Base-by-base conservation (phyloP, 2,329 filamentous ascomycete species). In the Aspergillus ochraceus region DNA sequence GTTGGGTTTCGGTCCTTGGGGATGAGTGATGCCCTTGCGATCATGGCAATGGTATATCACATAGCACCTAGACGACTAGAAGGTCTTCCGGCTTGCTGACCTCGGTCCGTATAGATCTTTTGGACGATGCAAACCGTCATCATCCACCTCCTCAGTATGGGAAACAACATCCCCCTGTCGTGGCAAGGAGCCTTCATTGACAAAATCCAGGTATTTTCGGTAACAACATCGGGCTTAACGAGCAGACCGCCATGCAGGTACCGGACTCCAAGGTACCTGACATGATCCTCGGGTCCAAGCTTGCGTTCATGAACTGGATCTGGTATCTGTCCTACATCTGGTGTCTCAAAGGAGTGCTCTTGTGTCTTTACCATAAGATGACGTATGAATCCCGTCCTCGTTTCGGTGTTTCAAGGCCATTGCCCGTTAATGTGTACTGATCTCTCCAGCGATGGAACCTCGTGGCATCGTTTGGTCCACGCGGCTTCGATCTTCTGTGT, bases 281-380 rank as follows among this genome's bases (percentile, higher is more conserved):
- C 12, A 62, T 73, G 49, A 57, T 63, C 1, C 46, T 70, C 4
- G 73, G 73, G 11, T 72, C 70, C 2, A 75, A 73, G 49, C 47
- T 71, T 36, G 70, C 71, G 19, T 71, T 73, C 42, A 67, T 66
- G 55, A 71, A 70, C 53, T 75, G 73, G 73, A 70, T 73, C 53
- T 74, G 69, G 67, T 75, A 74, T 54, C 69, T 75, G 26, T 68
- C 62, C 46, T 66, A 71, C 57, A 68, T 74, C 6, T 75, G 72
- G 72, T 68, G 60, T 29, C 54, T 74, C 24, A 74, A 75, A 51
- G 69, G 65, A 2, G 68, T 75, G n/a, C 59, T 75, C 6, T 60
- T 74, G 11, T 68, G 67, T 47, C 65, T 74, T 6, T 75, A 72
- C 54, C 66, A 66, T 61, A 71, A 70, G 55, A 59, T 71, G 51